Evolutionary conservation across 352 stramenopile species (phyloP).

Genomic region (Achlya hypogyna): DNA sequence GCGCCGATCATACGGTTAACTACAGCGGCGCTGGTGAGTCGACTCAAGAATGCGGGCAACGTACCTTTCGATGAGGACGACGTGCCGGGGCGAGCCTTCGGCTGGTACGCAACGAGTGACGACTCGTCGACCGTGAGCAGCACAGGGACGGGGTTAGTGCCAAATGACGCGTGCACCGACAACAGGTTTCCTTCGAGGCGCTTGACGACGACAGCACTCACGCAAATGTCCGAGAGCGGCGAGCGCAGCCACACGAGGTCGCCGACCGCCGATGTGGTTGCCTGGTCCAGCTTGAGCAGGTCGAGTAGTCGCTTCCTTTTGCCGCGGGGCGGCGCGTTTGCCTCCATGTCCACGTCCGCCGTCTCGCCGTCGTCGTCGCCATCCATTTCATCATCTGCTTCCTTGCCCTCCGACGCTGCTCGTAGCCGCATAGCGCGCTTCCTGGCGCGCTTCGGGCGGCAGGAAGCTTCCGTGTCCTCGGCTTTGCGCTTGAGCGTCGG

Average conservation of each 20-base stretch:
- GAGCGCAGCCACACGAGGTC: constrained; percentile 9
- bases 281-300: constrained; percentile 2
- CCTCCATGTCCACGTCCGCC: constrained; percentile 20
- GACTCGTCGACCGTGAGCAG: neutral
- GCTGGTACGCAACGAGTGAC: neutral
- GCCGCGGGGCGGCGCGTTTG: neutral
- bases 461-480: constrained; percentile 35
- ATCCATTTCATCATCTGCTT: constrained; percentile 36
- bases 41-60: neutral
- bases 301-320: constrained; percentile 1
- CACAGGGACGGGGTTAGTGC: neutral
- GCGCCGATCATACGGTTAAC: constrained; percentile 10
- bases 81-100: neutral
- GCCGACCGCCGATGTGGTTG: neutral
- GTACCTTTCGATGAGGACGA: constrained; percentile 9
- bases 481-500: constrained; percentile 35
- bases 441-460: constrained; percentile 3
- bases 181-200: neutral
- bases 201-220: neutral
- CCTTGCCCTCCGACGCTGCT: neutral
- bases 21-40: too few relatives aligned
- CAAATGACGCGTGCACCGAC: neutral
- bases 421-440: neutral
- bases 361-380: constrained; percentile 33
- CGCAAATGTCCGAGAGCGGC: neutral